Conservation (phyloP, 2,329 filamentous ascomycete species). For the Neonectria neomacrospora region DNA sequence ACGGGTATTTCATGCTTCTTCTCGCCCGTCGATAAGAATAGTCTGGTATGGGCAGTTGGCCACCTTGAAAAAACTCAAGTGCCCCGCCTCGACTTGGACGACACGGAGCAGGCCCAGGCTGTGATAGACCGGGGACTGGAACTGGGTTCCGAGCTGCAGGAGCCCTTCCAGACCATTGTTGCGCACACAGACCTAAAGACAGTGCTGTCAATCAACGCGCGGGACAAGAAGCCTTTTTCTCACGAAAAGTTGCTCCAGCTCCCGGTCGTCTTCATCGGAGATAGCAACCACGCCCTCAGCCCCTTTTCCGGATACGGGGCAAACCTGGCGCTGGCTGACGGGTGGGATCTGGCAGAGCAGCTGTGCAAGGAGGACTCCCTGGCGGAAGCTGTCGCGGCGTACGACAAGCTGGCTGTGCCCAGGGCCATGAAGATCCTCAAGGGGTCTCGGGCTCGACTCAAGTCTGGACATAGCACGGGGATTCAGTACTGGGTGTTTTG, state of each 20-base stretch:
- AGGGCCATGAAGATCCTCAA: slow-evolving; percentile 45
- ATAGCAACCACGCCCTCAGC: slow-evolving; percentile 61
- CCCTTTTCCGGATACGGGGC: slow-evolving; percentile 62
- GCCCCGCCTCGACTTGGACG: slow-evolving; percentile 22
- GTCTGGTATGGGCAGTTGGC: slow-evolving; percentile 57
- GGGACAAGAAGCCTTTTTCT: slow-evolving; percentile 57
- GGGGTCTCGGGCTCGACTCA: slow-evolving; percentile 39
- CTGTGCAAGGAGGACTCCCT: slow-evolving; percentile 47
- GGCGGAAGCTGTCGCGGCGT: slow-evolving; percentile 44
- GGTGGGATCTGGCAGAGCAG: slow-evolving; percentile 57
- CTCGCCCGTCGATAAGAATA: slow-evolving; percentile 55
- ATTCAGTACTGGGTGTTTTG: slow-evolving; percentile 38
- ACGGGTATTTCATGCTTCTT: slow-evolving; percentile 56
- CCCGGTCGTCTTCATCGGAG: slow-evolving; percentile 59
- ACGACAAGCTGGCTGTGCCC: slow-evolving; percentile 52
- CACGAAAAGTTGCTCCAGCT: slow-evolving; percentile 45
- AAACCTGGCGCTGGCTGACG: slow-evolving; percentile 60
- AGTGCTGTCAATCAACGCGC: slow-evolving; percentile 53
- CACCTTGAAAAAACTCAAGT: slow-evolving; percentile 42
- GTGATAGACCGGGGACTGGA: slow-evolving; percentile 48
- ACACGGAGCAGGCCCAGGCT: slow-evolving; percentile 39
- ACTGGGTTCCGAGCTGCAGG: slow-evolving; percentile 50
- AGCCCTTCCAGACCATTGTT: slow-evolving; percentile 55
- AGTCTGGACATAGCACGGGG: slow-evolving; percentile 41
- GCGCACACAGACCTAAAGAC: slow-evolving; percentile 52